phyloP scores from a whole-genome alignment of 2,329 filamentous ascomycete species.

The Arthrobotrys sinensis region DNA sequence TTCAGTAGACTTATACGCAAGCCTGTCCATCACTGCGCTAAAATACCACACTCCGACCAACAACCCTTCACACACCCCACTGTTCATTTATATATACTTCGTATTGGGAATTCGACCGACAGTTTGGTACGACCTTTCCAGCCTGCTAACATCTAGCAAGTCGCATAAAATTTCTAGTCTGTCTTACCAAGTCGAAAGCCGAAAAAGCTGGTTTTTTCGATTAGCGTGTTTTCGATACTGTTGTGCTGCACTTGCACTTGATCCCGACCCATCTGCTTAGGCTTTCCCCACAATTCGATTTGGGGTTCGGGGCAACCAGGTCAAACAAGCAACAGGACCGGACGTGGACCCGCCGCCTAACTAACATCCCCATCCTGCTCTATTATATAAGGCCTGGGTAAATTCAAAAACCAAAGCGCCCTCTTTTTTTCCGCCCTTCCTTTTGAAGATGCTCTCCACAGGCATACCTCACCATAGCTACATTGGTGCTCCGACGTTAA shows the following conservation, averaged over 20 bases:
- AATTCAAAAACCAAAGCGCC: conserved; percentile 51
- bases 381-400: conserved; percentile 61
- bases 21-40: conserved; percentile 48
- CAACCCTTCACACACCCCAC: conserved; percentile 50
- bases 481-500: conserved; percentile 63
- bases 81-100: conserved; percentile 55
- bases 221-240: conserved; percentile 57
- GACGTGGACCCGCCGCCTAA: conserved; percentile 54
- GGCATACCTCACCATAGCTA: conserved; percentile 64
- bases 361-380: conserved; percentile 33
- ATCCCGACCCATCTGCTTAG: conserved; percentile 45
- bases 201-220: conserved; percentile 57
- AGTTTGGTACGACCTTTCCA: conserved; percentile 42
- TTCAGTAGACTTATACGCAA: conserved; percentile 40
- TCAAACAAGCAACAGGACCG: conserved; percentile 54
- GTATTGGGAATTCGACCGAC: conserved; percentile 52
- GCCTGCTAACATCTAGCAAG: conserved; percentile 44
- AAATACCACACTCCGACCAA: conserved; percentile 34
- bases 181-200: conserved; percentile 48
- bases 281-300: conserved; percentile 59
- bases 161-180: conserved; percentile 34
- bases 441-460: conserved; percentile 65
- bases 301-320: conserved; percentile 56
- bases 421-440: conserved; percentile 37
- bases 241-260: conserved; percentile 44